phyloP scores from a whole-genome alignment of 345 rosid species.

The Acer campestre region DNA sequence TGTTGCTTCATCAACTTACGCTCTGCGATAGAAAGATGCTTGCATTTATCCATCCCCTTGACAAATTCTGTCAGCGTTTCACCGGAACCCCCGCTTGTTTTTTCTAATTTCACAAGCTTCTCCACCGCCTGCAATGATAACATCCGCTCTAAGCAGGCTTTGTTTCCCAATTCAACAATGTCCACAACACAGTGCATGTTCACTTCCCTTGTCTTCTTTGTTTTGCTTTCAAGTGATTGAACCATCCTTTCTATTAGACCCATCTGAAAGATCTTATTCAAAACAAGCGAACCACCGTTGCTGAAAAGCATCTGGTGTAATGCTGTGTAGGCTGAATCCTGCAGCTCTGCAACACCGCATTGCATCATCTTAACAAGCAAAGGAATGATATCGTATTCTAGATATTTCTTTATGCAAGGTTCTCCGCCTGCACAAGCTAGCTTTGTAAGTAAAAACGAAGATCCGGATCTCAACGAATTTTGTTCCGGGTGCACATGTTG shows the following conservation, averaged over 20 bases:
- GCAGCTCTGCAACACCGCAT: conserved; percentile 27
- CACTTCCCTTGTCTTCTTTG: conserved; percentile 29
- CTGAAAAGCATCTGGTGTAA: conserved; percentile 34
- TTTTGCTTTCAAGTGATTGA: conserved; percentile 26
- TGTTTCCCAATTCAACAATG: conserved; percentile 27
- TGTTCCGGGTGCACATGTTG: conserved; percentile 18
- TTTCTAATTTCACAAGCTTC: conserved; percentile 33
- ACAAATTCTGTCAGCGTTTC: conserved; percentile 29
- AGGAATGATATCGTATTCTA: conserved; percentile 24
- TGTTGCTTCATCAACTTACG: conserved; percentile 34
- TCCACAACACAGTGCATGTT: conserved; percentile 29
- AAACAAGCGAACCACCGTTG: conserved; percentile 28
- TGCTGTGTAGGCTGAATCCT: conserved; percentile 34
- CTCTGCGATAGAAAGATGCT: conserved; percentile 30
- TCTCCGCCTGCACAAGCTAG: conserved; percentile 34
- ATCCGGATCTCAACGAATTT: conserved; percentile 27
- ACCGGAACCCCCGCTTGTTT: conserved; percentile 22
- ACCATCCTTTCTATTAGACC: conserved; percentile 24
- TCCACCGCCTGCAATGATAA: conserved; percentile 31
- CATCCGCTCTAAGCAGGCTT: conserved; percentile 26
- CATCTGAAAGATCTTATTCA: conserved; percentile 20
- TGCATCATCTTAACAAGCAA: conserved; percentile 36
- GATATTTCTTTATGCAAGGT: conserved; percentile 30
- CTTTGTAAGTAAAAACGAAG: conserved; percentile 35
- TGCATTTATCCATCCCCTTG: conserved; percentile 28